phyloP scores from a whole-genome alignment of 2,329 filamentous ascomycete species.

The Diaporthe batatas region DNA sequence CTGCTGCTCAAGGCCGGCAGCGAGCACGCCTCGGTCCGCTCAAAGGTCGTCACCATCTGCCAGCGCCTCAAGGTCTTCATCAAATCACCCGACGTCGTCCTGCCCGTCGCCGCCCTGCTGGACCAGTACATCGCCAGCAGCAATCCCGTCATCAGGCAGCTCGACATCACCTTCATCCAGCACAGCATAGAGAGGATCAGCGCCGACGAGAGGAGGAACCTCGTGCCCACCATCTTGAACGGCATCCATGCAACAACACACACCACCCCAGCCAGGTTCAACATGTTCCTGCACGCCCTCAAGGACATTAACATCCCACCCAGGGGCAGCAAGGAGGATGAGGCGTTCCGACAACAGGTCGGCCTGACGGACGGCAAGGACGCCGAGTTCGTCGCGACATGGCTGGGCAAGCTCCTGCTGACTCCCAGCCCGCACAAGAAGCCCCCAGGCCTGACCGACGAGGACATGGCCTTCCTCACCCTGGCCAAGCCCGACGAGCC shows the following conservation, averaged over 20 bases:
- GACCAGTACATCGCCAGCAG: conserved; percentile 89
- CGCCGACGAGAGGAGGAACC: conserved; percentile 73
- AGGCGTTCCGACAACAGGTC: conserved; percentile 73
- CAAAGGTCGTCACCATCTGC: conserved; percentile 72
- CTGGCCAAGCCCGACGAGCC: conserved; percentile 71
- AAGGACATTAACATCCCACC: conserved; percentile 78
- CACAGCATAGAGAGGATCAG: conserved; percentile 74
- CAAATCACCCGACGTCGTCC: conserved; percentile 71
- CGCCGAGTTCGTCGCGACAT: conserved; percentile 78
- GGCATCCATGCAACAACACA: conserved; percentile 73
- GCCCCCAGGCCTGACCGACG: conserved; percentile 70
- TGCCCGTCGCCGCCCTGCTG: conserved; percentile 87
- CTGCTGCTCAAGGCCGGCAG: conserved; percentile 89
- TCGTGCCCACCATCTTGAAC: conserved; percentile 78
- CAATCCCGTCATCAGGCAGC: conserved; percentile 83
- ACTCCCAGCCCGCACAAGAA: conserved; percentile 47
- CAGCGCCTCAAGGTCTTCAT: conserved; percentile 68
- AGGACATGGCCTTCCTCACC: conserved; percentile 78
- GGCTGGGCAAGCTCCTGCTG: conserved; percentile 80
- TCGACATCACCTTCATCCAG: conserved; percentile 90
- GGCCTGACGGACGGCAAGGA: conserved; percentile 77
- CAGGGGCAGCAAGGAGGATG: conserved; percentile 84
- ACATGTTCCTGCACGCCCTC: conserved; percentile 83
- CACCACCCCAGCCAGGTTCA: conserved; percentile 76
- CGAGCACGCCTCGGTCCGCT: conserved; percentile 82